Conservation (phyloP, 2,329 filamentous ascomycete species). For the Neonectria magnoliae region DNA sequence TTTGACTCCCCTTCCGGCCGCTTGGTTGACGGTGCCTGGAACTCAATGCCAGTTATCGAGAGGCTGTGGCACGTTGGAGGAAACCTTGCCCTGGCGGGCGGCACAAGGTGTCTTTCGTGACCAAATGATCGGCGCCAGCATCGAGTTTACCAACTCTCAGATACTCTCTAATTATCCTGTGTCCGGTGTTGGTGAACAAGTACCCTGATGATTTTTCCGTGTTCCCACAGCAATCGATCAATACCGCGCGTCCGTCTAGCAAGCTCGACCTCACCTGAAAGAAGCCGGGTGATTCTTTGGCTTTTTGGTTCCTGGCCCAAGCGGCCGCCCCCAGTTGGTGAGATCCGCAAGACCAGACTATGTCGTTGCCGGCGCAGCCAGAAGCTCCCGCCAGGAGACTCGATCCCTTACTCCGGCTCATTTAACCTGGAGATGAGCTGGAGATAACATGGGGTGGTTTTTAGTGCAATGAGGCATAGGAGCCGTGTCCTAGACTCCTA, state of each 20-base stretch:
- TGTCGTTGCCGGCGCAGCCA: conserved; percentile 1
- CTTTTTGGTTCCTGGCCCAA: conserved; percentile 16
- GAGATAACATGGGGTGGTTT: conserved; percentile 17
- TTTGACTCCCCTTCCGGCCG: background rate
- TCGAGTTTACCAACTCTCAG: background rate
- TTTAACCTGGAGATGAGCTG: conserved; percentile 30
- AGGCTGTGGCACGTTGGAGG: background rate
- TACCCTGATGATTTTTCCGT: conserved; percentile 5
- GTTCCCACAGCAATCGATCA: conserved; percentile 23
- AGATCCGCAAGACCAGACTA: conserved; percentile 4
- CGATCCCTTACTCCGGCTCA: conserved; percentile 23
- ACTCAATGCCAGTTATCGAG: background rate
- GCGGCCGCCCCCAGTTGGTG: conserved; percentile 24
- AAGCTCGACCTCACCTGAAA: conserved; percentile 8
- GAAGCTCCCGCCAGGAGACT: conserved; percentile 5
- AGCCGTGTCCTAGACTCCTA: conserved; percentile 1
- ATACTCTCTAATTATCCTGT: background rate
- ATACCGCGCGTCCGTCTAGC: conserved; percentile 6
- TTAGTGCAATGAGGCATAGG: background rate
- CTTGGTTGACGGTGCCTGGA: background rate
- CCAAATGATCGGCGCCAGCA: background rate
- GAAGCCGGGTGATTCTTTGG: conserved; percentile 6
- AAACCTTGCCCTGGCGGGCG: background rate
- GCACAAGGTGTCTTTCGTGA: background rate
- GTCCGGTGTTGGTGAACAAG: conserved; percentile 5